Base-by-base conservation (phyloP, 495 filamentous ascomycete species). In the Podospora bellae-mahoneyi region DNA sequence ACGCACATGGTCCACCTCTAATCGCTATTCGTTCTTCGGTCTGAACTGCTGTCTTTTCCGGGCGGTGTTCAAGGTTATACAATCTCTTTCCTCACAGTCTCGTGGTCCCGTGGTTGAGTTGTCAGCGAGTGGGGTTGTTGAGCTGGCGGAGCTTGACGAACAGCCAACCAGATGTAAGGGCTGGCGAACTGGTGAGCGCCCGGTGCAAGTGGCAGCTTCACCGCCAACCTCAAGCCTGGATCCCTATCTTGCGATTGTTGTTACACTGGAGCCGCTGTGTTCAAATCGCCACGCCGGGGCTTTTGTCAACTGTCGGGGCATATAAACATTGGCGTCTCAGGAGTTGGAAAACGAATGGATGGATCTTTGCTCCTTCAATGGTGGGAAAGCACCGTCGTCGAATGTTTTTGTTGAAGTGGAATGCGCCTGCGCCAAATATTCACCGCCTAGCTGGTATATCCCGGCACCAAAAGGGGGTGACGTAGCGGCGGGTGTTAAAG, bases 231-330 rank as follows among this genome's bases (percentile, higher is more conserved):
- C 39, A 48, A 48, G 39, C 39, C 13, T 18, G 6, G 16, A 18
- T 58, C n/a, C 55, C 55, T 7, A 20, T 58, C n/a, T 58, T 58
- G 55, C n/a, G n/a, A 20, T 58, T 58, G 55, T 20, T 58, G 55
- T 58, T 19, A 5, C 55, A 19, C 55, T 9, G 3, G n/a, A 58
- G n/a, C 55, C 55, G 19, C 18, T 58, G 55, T 19, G 9, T 58
- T 26, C 7, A 3, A 7, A 9, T 58, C 5, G 55, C 16, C 18
- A 10, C 23, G 3, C 55, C 18, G 55, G n/a, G 9, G 19, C 0
- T 15, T 15, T 5, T n/a, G 55, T 26, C 6, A 2, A 20, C 4
- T 10, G n/a, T 7, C 55, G 55, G 55, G 6, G 55, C 4, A n/a
- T 56, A n/a, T 4, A 20, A 58, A 20, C 55, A 23, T 58, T 9